Evolutionary conservation across 352 stramenopile genomes (phyloP), one percentile per base, ranked within the genome.

Genomic region (Pythium phragmiticola): DNA sequence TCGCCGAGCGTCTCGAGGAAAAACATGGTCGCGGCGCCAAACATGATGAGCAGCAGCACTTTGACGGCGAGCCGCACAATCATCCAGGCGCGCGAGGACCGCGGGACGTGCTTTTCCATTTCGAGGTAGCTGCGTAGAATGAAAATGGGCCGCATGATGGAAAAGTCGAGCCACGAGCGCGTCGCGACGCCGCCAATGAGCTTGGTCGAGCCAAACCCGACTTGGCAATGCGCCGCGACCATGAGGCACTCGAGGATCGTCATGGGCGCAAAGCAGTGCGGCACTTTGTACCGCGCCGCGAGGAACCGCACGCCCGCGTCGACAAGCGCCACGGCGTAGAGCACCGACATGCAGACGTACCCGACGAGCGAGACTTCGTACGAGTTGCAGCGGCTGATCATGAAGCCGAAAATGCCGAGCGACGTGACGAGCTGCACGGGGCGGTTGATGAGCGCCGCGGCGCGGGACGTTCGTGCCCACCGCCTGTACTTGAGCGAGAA

Each of bases 1-100:
- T 95, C 86, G 11, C 84, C 84, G 0, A 92, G 79, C n/a, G 83
- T 95, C 68, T 95, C 86, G n/a, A 95, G 66, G 62, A 91, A 95
- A 54, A 95, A 93, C 70, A 95, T 91, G 65, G 87, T 70, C 17
- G 82, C 89, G 8, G 82, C 82, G 9, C 82, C 86, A 60, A 91
- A 87, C 62, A 82, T 79, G 69, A 95, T 91, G 69, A 95, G 82
- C 9, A 95, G 72, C 39, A 95, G 62, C n/a, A 92, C 84, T 56
- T 88, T 89, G 64, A 93, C 81, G 14, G 74, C 82, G 33, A 92
- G 73, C 21, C 86, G 81, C 39, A 79, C 66, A 73, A 95, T 92
- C 86, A 93, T 95, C 79, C 77, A 89, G 45, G 74, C 83, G 60
- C 88, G 90, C 16, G 81, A 86, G 4, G 82, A 83, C 42, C 66